These are phyloP conservation scores for Xylaria scruposa DNA, from an alignment of 495 filamentous ascomycete genomes.

Conservation along the genomic window DNA sequence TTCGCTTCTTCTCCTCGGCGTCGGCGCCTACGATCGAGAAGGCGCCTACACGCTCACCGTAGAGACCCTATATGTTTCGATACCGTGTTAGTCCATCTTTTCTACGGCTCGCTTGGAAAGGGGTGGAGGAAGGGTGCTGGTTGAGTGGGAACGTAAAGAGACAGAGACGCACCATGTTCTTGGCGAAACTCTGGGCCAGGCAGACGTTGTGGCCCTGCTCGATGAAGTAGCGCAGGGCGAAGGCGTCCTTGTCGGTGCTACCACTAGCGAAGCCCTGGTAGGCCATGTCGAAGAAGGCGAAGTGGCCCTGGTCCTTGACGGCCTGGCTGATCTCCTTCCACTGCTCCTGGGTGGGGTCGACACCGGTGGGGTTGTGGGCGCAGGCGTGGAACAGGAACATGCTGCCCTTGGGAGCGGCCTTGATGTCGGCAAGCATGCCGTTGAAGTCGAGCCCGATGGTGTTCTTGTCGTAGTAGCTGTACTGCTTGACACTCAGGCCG, in stretches of 20 bases:
- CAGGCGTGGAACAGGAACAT: slow-evolving; percentile 95
- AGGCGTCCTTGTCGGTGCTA: slow-evolving; percentile 90
- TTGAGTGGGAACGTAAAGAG: not conserved
- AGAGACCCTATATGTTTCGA: slow-evolving; percentile 71
- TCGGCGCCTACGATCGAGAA: slow-evolving; percentile 90
- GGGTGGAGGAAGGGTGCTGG: too few species aligned
- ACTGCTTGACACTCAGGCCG: slow-evolving; percentile 86
- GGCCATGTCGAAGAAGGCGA: slow-evolving; percentile 99
- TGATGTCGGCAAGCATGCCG: slow-evolving; percentile 89
- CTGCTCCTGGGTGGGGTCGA: slow-evolving; percentile 91
- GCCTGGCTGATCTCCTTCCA: slow-evolving; percentile 92
- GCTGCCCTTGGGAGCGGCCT: slow-evolving; percentile 82
- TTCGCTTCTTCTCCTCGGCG: slow-evolving; percentile 90
- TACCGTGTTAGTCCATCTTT: not conserved
- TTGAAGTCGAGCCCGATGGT: slow-evolving; percentile 98
- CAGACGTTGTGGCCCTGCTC: slow-evolving; percentile 87
- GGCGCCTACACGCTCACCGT: slow-evolving; percentile 96
- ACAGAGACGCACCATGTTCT: slow-evolving; percentile 83
- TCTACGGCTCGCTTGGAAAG: not conserved
- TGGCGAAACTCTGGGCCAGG: slow-evolving; percentile 95
- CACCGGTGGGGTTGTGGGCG: slow-evolving; percentile 97
- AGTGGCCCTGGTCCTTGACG: slow-evolving; percentile 89
- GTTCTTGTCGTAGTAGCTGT: slow-evolving; percentile 98
- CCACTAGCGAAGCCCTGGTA: slow-evolving; percentile 98
- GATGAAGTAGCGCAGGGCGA: slow-evolving; percentile 89